Evolutionary conservation across 208 protist genomes (phyloP), one percentile per base, ranked within the genome.

Genomic region (Acanthamoeba castellanii): DNA sequence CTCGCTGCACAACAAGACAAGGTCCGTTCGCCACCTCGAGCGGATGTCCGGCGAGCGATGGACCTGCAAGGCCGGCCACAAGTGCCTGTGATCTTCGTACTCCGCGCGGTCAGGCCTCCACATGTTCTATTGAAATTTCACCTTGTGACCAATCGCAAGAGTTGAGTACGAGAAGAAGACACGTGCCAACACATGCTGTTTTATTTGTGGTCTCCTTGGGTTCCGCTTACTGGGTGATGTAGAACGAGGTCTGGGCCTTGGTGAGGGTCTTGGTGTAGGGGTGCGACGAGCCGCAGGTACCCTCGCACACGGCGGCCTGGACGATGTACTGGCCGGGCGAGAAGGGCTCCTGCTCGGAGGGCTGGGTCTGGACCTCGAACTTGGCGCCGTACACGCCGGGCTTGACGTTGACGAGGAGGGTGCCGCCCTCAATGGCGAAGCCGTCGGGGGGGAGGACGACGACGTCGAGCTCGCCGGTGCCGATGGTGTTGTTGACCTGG

Each of bases 401-500:
- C 59, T 25, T 0, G 50, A 93, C 70, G 37, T 78, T 87, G n/a
- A 90, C 91, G 45, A 94, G 37, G n/a, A 96, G 93, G 16, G 82
- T 50, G 74, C 78, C 89, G 47, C 76, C 96, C 59, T 88, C 88
- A 55, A 96, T 30, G 50, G 52, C 37, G 45, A 64, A 52, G 42
- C 68, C 68, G 55, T 32, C 68, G 42, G 95, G 95, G 30, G 76
- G 70, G 18, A 93, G 25, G 74, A 96, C 42, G 37, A 61, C 78
- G 16, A 96, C n/a, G 72, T 70, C 68, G 42, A 96, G 14, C 94
- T 96, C 81, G 70, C 96, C 96, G 90, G 96, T 96, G 66, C 96
- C 96, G 85, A 95, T 96, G 74, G 74, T 57, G 66, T 88, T 95
- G 85, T 37, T 90, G 64, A 96, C 64, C 61, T 57, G 9, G 59